Evolutionary conservation across 2,329 filamentous ascomycete species (phyloP).

Genomic region (Aureobasidium pullulans): DNA sequence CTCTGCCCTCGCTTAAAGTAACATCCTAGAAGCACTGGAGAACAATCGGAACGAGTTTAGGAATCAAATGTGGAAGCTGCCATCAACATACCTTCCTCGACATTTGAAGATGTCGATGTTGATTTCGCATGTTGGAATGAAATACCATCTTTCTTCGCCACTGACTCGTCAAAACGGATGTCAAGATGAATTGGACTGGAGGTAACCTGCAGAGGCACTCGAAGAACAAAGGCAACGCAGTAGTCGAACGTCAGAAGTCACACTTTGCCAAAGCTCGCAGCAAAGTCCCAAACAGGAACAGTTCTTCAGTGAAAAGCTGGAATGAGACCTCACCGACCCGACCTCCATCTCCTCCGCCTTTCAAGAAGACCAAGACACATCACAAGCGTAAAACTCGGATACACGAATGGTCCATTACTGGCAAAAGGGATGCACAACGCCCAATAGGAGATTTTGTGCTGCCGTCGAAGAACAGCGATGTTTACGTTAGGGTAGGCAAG

Average conservation of each 20-base stretch:
- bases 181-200: conserved; percentile 44
- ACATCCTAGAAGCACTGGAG: neutral
- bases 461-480: conserved; percentile 15
- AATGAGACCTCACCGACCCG: neutral
- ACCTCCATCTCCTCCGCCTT: neutral
- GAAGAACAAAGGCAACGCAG: conserved; percentile 29
- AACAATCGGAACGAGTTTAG: neutral
- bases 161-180: no score
- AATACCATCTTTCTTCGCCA: neutral
- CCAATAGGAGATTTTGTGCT: neutral
- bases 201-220: conserved; percentile 33
- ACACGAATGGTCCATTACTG: neutral
- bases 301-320: conserved; percentile 1
- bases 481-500: conserved; percentile 26
- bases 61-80: neutral
- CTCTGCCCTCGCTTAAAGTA: neutral
- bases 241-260: conserved; percentile 36
- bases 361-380: neutral
- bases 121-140: neutral
- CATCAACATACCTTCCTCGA: neutral
- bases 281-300: conserved; percentile 23
- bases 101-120: neutral
- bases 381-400: neutral
- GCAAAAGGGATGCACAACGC: neutral
- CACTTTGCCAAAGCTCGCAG: conserved; percentile 38